phyloP scores from a whole-genome alignment of 441 rosid genomes.

The Corymbia calophylla region DNA sequence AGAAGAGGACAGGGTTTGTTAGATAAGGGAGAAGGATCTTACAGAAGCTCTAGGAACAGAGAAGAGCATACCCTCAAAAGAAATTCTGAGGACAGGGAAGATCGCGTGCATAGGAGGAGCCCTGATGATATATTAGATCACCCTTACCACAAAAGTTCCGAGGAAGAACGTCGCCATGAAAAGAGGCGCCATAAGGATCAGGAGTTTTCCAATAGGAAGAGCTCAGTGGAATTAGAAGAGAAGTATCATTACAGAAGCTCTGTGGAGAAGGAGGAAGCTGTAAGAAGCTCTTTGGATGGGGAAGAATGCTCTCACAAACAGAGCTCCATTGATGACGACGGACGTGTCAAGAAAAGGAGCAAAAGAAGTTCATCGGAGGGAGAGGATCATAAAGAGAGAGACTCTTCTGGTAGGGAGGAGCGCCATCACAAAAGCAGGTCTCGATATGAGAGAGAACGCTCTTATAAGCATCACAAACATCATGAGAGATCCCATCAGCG shows the following conservation, averaged over 20 bases:
- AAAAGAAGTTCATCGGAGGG: constrained; percentile 12
- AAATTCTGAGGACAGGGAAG: constrained; percentile 19
- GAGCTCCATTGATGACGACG: not conserved
- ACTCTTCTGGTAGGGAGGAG: constrained; percentile 25
- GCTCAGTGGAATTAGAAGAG: constrained; percentile 15
- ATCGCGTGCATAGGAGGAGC: not conserved
- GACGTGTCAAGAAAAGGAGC: not conserved
- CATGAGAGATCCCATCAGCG: constrained; percentile 1
- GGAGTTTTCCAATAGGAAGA: constrained; percentile 2
- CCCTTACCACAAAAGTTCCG: not conserved
- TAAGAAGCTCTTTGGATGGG: not conserved
- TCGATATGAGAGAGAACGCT: constrained; percentile 13
- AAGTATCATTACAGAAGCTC: not conserved
- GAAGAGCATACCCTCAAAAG: not conserved
- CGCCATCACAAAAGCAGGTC: constrained; percentile 11
- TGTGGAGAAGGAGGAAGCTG: constrained; percentile 30
- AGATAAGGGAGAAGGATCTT: constrained; percentile 23
- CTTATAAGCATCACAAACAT: constrained; percentile 11
- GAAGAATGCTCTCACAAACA: not conserved
- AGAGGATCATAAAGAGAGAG: constrained; percentile 19
- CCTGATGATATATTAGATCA: not conserved
- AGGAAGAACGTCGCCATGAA: not conserved
- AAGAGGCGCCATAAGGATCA: not conserved
- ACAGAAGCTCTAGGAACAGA: not conserved
- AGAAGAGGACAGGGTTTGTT: constrained; percentile 37